These are phyloP conservation scores for Plenodomus lindquistii DNA, from an alignment of 2,329 filamentous ascomycete genomes.

Conservation along the genomic window DNA sequence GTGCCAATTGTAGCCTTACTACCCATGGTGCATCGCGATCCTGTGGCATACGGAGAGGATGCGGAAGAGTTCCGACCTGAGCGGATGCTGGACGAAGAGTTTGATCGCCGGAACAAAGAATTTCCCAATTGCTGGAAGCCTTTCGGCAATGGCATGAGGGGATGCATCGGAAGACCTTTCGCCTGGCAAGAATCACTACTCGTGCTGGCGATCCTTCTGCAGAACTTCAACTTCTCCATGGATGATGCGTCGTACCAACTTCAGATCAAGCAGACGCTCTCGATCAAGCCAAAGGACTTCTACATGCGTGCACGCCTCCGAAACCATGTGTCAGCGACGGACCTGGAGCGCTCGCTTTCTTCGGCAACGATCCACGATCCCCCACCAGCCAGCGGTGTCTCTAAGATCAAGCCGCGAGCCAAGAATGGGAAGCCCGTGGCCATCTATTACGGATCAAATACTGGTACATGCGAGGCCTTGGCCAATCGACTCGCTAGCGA, in stretches of 20 bases:
- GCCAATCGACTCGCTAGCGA: constrained; percentile 44
- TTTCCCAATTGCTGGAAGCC: constrained; percentile 55
- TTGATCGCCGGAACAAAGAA: constrained; percentile 44
- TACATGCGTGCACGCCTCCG: constrained; percentile 44
- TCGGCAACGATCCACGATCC: constrained; percentile 24
- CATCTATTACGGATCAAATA: constrained; percentile 48
- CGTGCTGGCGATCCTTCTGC: constrained; percentile 48
- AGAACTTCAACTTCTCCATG: constrained; percentile 50
- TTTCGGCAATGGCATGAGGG: constrained; percentile 58
- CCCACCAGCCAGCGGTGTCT: constrained; percentile 8
- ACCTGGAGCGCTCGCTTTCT: constrained; percentile 32
- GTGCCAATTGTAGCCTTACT: constrained; percentile 39
- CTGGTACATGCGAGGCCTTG: constrained; percentile 48
- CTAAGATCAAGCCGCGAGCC: constrained; percentile 10
- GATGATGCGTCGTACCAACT: constrained; percentile 51
- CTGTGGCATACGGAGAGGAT: constrained; percentile 50
- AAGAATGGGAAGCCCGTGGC: constrained; percentile 37
- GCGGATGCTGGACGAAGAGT: constrained; percentile 52
- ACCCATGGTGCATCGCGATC: constrained; percentile 47
- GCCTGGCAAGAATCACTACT: constrained; percentile 60
- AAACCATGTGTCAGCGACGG: constrained; percentile 36
- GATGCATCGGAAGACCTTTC: constrained; percentile 59
- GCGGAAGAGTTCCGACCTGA: constrained; percentile 52
- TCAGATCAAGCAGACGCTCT: constrained; percentile 50
- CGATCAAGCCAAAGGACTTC: constrained; percentile 51